Evolutionary conservation across 192 early-diverging fungal genomes (phyloP).

Genomic region (Dimargaris xerosporica): DNA sequence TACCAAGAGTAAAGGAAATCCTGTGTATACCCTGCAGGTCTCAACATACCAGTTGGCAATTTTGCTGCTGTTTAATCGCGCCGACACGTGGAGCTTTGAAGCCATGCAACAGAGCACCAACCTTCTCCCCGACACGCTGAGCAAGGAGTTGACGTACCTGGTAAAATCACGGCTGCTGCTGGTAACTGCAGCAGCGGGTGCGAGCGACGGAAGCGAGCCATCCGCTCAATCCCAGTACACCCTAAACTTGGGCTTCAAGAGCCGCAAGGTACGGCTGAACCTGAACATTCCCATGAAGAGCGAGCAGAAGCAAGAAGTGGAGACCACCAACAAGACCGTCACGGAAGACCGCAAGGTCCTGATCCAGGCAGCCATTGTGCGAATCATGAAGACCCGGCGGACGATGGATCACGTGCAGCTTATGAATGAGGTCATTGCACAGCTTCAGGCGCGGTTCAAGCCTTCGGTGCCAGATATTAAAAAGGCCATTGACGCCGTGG

Average conservation of each 20-base stretch:
- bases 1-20: slow-evolving; percentile 27
- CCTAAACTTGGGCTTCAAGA: slow-evolving; percentile 69
- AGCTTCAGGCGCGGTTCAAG: slow-evolving; percentile 77
- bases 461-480: slow-evolving; percentile 85
- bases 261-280: slow-evolving; percentile 79
- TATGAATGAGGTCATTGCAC: slow-evolving; percentile 76
- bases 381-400: slow-evolving; percentile 98
- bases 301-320: slow-evolving; percentile 81
- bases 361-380: slow-evolving; percentile 98
- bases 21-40: slow-evolving; percentile 30
- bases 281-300: slow-evolving; percentile 69
- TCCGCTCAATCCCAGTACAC: slow-evolving; percentile 26
- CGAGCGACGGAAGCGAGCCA: slow-evolving; percentile 14
- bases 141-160: slow-evolving; percentile 53
- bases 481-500: slow-evolving; percentile 84
- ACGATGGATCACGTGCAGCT: slow-evolving; percentile 68
- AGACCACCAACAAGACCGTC: slow-evolving; percentile 83
- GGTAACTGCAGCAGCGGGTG: not conserved
- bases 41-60: slow-evolving; percentile 90
- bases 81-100: slow-evolving; percentile 54
- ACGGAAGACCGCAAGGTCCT: slow-evolving; percentile 81
- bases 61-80: slow-evolving; percentile 77
- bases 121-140: slow-evolving; percentile 47
- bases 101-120: slow-evolving; percentile 64
- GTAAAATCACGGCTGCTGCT: slow-evolving; percentile 69